Base-by-base conservation (phyloP, 371 early-diverging fungal species). In the Circinella umbellata region DNA sequence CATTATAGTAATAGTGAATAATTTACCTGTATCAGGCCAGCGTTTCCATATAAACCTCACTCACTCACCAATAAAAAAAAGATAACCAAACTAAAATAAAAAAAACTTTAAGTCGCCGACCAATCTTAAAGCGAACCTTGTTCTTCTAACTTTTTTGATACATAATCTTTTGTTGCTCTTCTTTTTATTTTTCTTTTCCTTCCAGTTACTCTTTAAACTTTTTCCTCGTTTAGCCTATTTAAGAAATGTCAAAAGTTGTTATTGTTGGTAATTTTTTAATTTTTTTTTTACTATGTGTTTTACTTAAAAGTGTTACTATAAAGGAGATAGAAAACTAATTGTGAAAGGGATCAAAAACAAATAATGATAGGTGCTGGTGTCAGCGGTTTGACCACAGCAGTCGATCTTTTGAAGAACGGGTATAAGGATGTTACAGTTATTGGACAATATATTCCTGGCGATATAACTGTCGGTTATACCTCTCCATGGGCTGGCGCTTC, bases 401-500 rank as follows among this genome's bases (percentile, higher is more conserved):
- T 90, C 11, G 46, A 79, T 37, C 72, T 91, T 46, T 83, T 88
- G 62, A 73, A 80, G 72, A 73, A 79, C 47, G 84, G 86, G 8
- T 83, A 84, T 69, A 80, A 76, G 39, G 77, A 88, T 73, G 89
- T 90, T 1, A 83, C 78, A 7, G 79, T 92, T 15, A 77, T 88
- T n/a, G 82, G 88, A 9, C 85, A 87, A 48, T 83, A 89, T 67
- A 77, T 88, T 62, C 89, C 90, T 35, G 86, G 85, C 14, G 86
- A 88, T 57, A 68, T 73, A 1, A 76, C 78, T 18, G 66, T 75
- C 14, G 85, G 87, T 35, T 95, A 91, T 73, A 86, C 93, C 3
- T 92, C 92, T 15, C 89, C 92, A 27, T 89, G 88, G 81, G 94
- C 94, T 4, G 94, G 93, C 63, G 80, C 83, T n/a, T 80, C 83